These are phyloP conservation scores for Fusarium denticulatum DNA, from an alignment of 2,329 filamentous ascomycete species.

Conservation along the genomic window DNA sequence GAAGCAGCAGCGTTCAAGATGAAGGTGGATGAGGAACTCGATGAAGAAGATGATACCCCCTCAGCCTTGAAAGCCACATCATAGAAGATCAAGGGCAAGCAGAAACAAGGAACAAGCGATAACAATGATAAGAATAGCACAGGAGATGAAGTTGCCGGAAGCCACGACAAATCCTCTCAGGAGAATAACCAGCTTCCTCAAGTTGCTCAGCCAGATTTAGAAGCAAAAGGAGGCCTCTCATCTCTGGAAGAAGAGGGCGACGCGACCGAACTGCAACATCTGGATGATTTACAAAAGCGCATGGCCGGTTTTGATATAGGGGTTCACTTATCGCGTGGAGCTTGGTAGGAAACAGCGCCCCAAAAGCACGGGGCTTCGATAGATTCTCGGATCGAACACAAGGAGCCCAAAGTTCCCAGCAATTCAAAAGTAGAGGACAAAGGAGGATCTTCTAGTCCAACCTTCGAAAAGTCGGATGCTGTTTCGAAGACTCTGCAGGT, in stretches of 20 bases:
- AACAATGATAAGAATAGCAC: not conserved
- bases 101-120: not conserved
- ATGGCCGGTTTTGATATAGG: not conserved
- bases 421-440: not conserved
- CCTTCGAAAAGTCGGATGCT: not conserved
- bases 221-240: not conserved
- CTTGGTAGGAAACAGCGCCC: not conserved
- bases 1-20: slow-evolving; percentile 63
- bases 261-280: not conserved
- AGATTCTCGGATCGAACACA: not conserved
- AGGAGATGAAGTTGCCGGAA: not conserved
- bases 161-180: not conserved
- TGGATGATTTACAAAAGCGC: not conserved
- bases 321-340: not conserved
- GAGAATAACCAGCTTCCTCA: not conserved
- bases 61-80: slow-evolving; percentile 43
- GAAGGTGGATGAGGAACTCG: slow-evolving; percentile 52
- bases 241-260: not conserved
- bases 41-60: slow-evolving; percentile 50
- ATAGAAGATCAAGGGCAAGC: slow-evolving; percentile 44
- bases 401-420: not conserved
- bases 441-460: not conserved
- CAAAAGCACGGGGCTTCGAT: not conserved
- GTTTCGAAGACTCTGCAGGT: not conserved
- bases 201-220: not conserved